Conservation (phyloP, 2,329 filamentous ascomycete genomes). For the Fusarium euwallaceae region DNA sequence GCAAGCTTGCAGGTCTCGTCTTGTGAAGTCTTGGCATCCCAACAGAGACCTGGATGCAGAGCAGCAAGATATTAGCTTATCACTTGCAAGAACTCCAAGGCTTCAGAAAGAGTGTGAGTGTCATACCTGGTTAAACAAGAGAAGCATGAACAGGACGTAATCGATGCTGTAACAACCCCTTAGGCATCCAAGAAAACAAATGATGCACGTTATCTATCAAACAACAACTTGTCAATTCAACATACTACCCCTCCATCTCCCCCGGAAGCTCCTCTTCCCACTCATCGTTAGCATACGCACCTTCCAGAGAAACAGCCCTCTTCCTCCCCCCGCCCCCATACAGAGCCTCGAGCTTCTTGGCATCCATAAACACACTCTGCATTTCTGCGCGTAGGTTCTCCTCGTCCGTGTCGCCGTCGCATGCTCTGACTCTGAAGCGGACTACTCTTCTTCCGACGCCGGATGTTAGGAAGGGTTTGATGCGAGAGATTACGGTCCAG, state of each 20-base stretch:
- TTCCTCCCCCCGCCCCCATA: conserved; percentile 21
- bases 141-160: not conserved
- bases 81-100: not conserved
- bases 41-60: not conserved
- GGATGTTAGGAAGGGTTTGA: conserved; percentile 30
- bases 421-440: conserved; percentile 9
- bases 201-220: not conserved
- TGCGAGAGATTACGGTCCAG: conserved; percentile 29
- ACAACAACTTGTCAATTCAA: not conserved
- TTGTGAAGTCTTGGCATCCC: not conserved
- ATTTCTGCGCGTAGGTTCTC: conserved; percentile 25
- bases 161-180: not conserved
- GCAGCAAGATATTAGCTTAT: not conserved
- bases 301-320: conserved; percentile 15
- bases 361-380: conserved; percentile 34
- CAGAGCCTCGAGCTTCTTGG: conserved; percentile 19
- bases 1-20: not conserved
- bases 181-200: not conserved
- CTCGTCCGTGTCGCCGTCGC: conserved; percentile 23
- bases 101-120: not conserved
- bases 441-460: conserved; percentile 27
- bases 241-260: conserved; percentile 34
- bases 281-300: conserved; percentile 34
- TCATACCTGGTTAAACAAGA: not conserved
- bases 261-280: conserved; percentile 33